Evolutionary conservation across 2,329 filamentous ascomycete genomes (phyloP).

Genomic region (Magnaporthales sp.): DNA sequence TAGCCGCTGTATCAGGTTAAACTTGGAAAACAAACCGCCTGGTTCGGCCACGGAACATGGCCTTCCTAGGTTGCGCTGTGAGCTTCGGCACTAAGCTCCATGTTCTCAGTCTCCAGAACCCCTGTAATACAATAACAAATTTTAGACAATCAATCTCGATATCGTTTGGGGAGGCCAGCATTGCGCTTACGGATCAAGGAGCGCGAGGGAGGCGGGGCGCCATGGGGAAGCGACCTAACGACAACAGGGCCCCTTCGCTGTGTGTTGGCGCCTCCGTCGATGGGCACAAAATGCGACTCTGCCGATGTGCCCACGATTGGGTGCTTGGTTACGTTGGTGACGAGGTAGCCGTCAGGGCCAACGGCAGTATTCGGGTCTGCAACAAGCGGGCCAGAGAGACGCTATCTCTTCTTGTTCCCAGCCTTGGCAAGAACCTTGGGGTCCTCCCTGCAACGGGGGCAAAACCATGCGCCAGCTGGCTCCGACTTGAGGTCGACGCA

Average conservation of each 20-base stretch:
- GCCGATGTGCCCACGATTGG: neutral
- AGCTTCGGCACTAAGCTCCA: neutral
- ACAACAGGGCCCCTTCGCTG: slow-evolving; percentile 4
- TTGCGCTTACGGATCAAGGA: neutral
- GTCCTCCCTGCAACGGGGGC: slow-evolving; percentile 40
- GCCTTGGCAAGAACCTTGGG: slow-evolving; percentile 4
- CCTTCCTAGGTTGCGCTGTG: neutral
- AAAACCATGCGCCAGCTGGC: slow-evolving; percentile 60
- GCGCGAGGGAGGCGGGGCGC: neutral
- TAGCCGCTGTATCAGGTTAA: neutral
- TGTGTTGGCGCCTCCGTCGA: neutral
- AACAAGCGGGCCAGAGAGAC: slow-evolving; percentile 1
- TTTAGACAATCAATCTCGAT: neutral
- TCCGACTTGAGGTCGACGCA: slow-evolving; percentile 62
- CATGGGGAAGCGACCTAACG: slow-evolving; percentile 3
- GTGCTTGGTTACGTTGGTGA: neutral
- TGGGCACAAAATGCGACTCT: neutral
- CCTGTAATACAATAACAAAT: neutral
- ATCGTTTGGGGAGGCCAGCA: neutral
- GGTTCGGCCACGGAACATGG: neutral
- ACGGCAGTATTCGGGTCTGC: neutral
- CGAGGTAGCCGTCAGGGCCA: neutral
- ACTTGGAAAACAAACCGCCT: neutral
- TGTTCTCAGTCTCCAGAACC: neutral
- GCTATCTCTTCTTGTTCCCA: slow-evolving; percentile 25